A percentile compares a stretch with the other conserved stretches of the same genome.
Conservation (phyloP, 371 early-diverging fungal species). For the Mortierella sp. region DNA sequence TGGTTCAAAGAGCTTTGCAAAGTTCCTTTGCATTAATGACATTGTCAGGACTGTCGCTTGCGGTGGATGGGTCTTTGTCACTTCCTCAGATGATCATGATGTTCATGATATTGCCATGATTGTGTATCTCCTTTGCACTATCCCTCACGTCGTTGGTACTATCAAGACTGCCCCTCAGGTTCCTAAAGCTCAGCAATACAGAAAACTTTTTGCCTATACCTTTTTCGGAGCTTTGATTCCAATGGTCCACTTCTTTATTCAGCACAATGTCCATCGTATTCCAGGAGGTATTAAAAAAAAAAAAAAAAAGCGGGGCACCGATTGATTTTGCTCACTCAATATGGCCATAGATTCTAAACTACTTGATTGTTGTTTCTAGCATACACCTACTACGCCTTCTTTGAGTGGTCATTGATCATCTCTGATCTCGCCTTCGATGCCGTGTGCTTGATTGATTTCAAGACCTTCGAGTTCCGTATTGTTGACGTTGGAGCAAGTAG, state of each 20-base stretch:
- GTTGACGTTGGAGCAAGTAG: conserved; percentile 58
- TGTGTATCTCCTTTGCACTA: conserved; percentile 76
- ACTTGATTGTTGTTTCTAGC: too few relatives aligned
- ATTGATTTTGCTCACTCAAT: background rate
- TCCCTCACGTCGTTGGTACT: conserved; percentile 81
- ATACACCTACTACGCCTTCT: conserved; percentile 85
- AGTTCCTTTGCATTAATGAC: conserved; percentile 72
- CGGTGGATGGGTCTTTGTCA: conserved; percentile 88
- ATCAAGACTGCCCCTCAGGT: conserved; percentile 57
- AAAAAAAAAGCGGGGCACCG: background rate
- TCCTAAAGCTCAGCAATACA: conserved; percentile 36
- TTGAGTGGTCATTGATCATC: conserved; percentile 85
- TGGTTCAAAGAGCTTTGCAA: conserved; percentile 65
- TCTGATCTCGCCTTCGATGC: conserved; percentile 87
- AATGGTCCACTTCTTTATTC: conserved; percentile 82
- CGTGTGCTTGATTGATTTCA: conserved; percentile 77
- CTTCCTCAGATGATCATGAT: conserved; percentile 83
- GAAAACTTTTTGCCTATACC: conserved; percentile 58
- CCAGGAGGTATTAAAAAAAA: conserved; percentile 69
- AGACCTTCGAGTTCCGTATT: conserved; percentile 65
- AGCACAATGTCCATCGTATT: conserved; percentile 81
- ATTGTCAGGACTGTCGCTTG: conserved; percentile 79
- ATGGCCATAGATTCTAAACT: too few relatives aligned
- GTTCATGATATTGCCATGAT: conserved; percentile 89
- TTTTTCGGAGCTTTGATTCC: conserved; percentile 80